Evolutionary conservation across 2,329 filamentous ascomycete genomes (phyloP).

Genomic region (Aspergillus fischeri): DNA sequence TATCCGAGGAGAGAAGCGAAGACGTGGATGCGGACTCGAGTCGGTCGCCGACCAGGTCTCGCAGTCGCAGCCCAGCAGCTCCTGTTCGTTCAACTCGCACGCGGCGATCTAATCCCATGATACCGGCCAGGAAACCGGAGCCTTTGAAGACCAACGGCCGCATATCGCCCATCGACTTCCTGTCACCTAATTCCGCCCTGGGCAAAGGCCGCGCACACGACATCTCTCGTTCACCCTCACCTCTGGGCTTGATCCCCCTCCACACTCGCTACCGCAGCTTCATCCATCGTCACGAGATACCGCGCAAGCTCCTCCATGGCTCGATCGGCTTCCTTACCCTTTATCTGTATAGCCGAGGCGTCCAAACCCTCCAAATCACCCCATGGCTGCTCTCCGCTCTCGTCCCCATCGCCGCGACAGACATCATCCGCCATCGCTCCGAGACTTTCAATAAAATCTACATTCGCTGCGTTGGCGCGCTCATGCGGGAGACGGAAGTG

Average conservation of each 20-base stretch:
- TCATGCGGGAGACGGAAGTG: constrained; percentile 97
- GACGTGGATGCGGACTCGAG: constrained; percentile 50
- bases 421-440: constrained; percentile 78
- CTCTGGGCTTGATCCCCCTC: constrained; percentile 89
- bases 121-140: constrained; percentile 38
- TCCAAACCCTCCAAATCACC: constrained; percentile 72
- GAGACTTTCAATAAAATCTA: constrained; percentile 81
- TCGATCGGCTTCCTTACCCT: constrained; percentile 94
- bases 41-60: constrained; percentile 64
- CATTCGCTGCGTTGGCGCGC: constrained; percentile 74
- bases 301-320: constrained; percentile 86
- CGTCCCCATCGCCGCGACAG: constrained; percentile 76
- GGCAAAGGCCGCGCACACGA: constrained; percentile 71
- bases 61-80: constrained; percentile 27
- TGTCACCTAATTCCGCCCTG: constrained; percentile 42
- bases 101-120: constrained; percentile 40
- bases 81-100: constrained; percentile 41
- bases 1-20: constrained; percentile 43
- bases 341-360: constrained; percentile 75
- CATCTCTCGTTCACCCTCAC: constrained; percentile 86
- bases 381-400: constrained; percentile 78
- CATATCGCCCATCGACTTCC: constrained; percentile 34
- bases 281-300: constrained; percentile 95
- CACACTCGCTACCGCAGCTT: constrained; percentile 88
- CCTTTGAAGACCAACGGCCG: constrained; percentile 33